Conservation (phyloP, 148 eudicot species). For the Chenopodium berlandieri region DNA sequence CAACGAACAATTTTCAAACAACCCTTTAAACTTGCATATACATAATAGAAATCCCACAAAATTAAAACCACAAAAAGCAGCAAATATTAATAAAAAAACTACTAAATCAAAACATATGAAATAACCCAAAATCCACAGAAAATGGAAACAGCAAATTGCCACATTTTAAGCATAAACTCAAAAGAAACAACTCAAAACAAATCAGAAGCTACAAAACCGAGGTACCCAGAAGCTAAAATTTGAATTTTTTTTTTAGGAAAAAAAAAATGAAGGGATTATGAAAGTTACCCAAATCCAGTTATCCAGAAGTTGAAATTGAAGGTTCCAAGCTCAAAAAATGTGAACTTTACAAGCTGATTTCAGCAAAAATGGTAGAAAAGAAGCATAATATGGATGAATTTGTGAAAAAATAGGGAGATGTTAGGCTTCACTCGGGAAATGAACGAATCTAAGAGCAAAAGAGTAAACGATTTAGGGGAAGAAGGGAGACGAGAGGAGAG, state of each 20-base stretch:
- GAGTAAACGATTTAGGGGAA: background rate
- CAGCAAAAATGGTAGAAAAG: background rate
- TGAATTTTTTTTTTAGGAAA: background rate
- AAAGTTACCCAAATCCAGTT: constrained; percentile 14
- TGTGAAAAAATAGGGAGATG: background rate
- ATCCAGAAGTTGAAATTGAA: constrained; percentile 10
- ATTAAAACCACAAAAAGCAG: background rate
- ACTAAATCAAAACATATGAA: background rate
- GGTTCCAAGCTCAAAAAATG: background rate
- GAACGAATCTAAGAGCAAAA: background rate
- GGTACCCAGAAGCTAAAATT: constrained; percentile 18
- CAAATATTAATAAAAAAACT: too few species aligned
- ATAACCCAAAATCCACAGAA: background rate
- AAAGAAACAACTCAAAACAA: constrained; percentile 9
- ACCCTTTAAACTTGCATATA: background rate
- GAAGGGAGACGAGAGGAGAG: background rate
- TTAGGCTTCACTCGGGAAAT: constrained; percentile 8
- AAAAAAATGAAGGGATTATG: background rate
- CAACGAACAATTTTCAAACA: constrained; percentile 9
- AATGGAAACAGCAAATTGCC: background rate
- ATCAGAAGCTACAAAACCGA: background rate
- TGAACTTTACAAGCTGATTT: background rate
- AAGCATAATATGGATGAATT: background rate
- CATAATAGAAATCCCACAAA: background rate
- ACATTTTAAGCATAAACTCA: background rate